A percentile compares a stretch with the other conserved stretches of the same genome.
These are phyloP conservation scores for Nakazawaea populi DNA, from an alignment of 805 yeast species.

Conservation along the genomic window DNA sequence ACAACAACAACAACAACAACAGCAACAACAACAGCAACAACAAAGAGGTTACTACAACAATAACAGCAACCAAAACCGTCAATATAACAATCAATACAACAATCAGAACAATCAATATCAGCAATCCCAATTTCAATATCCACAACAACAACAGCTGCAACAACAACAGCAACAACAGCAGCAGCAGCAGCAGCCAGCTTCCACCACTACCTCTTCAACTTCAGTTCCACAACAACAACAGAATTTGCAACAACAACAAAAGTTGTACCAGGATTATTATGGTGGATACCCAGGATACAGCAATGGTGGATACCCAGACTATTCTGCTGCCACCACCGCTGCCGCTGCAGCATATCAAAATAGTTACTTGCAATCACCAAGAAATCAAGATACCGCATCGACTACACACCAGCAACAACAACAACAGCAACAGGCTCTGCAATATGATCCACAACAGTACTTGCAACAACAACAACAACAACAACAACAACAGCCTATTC, in stretches of 20 bases:
- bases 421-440: constrained; percentile 1
- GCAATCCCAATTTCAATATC: constrained; percentile 18
- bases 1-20: constrained; percentile 15
- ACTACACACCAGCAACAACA: constrained; percentile 6
- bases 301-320: constrained; percentile 7
- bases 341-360: constrained; percentile 1
- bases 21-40: constrained; percentile 13
- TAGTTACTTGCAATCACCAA: constrained; percentile 9
- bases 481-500: constrained; percentile 6
- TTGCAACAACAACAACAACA: constrained; percentile 1
- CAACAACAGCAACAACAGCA: constrained; percentile 18
- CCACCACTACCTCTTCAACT: constrained; percentile 10
- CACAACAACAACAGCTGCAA: constrained; percentile 15
- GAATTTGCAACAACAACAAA: constrained; percentile 13
- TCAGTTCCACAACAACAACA: constrained; percentile 13
- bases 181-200: constrained; percentile 14
- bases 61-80: constrained; percentile 15
- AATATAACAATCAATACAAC: constrained; percentile 14
- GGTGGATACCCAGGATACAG: constrained; percentile 12
- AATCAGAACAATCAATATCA: constrained; percentile 15
- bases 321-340: neutral
- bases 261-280: constrained; percentile 11
- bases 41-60: constrained; percentile 14
- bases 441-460: constrained; percentile 1
- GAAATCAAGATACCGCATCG: constrained; percentile 12